Percentiles rank a stretch among this genome's conserved stretches.
These are phyloP conservation scores for Penicillium polonicum DNA, from an alignment of 2,329 filamentous ascomycete species.

Conservation along the genomic window DNA sequence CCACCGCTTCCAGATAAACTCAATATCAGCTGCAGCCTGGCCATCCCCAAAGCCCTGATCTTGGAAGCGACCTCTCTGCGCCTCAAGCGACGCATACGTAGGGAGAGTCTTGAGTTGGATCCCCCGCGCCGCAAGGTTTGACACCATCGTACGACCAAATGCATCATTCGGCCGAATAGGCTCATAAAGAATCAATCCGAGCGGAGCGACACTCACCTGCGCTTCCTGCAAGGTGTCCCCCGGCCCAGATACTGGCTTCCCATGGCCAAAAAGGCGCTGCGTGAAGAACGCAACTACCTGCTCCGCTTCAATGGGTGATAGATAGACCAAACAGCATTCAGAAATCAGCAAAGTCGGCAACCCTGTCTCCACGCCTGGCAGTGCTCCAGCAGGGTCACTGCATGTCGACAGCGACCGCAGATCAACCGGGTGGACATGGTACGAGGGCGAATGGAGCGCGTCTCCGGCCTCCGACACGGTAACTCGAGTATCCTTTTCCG, in stretches of 20 bases:
- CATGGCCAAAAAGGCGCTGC: slow-evolving; percentile 45
- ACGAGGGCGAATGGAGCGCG: slow-evolving; percentile 47
- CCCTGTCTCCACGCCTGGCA: slow-evolving; percentile 53
- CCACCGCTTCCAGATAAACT: slow-evolving; percentile 77
- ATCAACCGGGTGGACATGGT: slow-evolving; percentile 65
- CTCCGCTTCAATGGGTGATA: slow-evolving; percentile 64
- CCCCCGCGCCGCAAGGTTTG: slow-evolving; percentile 77
- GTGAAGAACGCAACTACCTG: slow-evolving; percentile 66
- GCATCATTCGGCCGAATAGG: slow-evolving; percentile 79
- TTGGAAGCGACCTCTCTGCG: slow-evolving; percentile 67
- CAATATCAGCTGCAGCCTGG: slow-evolving; percentile 59
- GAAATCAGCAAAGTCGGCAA: slow-evolving; percentile 84
- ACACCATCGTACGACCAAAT: slow-evolving; percentile 89
- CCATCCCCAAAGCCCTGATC: slow-evolving; percentile 64
- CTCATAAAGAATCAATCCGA: slow-evolving; percentile 78
- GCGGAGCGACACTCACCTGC: slow-evolving; percentile 42
- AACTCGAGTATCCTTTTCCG: slow-evolving; percentile 27
- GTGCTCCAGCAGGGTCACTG: slow-evolving; percentile 12
- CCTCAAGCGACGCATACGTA: slow-evolving; percentile 64
- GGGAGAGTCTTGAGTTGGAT: slow-evolving; percentile 83
- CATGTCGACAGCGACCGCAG: slow-evolving; percentile 57
- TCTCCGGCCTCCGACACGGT: slow-evolving; percentile 41
- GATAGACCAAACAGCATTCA: slow-evolving; percentile 93
- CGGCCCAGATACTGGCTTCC: slow-evolving; percentile 23
- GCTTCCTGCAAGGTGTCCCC: slow-evolving; percentile 3